Evolutionary conservation across 2,329 filamentous ascomycete species (phyloP).

Genomic region (Talaromyces albobiverticillius): DNA sequence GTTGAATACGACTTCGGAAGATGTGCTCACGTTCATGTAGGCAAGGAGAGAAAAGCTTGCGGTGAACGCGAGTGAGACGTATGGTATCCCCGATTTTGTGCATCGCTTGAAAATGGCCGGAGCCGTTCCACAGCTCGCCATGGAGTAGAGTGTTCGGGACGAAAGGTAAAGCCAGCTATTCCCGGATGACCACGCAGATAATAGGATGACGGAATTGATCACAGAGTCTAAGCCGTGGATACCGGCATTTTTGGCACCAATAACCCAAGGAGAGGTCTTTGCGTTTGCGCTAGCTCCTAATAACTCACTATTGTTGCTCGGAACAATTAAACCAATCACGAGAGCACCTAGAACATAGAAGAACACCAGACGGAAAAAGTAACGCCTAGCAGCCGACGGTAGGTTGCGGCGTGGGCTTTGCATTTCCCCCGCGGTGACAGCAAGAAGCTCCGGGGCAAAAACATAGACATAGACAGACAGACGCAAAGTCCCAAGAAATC

Average conservation of each 20-base stretch:
- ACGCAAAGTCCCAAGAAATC: conserved; percentile 49
- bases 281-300: conserved; percentile 49
- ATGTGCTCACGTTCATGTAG: conserved; percentile 59
- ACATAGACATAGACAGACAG: conserved; percentile 54
- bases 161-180: conserved; percentile 75
- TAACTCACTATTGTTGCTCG: conserved; percentile 50
- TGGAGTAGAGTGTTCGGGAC: conserved; percentile 64
- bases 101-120: conserved; percentile 60
- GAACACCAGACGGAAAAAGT: conserved; percentile 59
- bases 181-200: conserved; percentile 73
- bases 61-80: conserved; percentile 56
- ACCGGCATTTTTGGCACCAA: conserved; percentile 52
- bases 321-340: conserved; percentile 59
- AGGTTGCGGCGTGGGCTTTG: conserved; percentile 56
- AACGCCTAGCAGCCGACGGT: conserved; percentile 57
- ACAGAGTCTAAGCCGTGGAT: conserved; percentile 63
- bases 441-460: conserved; percentile 54
- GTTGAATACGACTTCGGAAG: conserved; percentile 61
- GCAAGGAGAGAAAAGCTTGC: conserved; percentile 61
- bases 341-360: conserved; percentile 59
- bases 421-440: conserved; percentile 58
- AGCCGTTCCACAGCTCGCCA: conserved; percentile 63
- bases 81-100: conserved; percentile 61
- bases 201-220: conserved; percentile 76
- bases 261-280: conserved; percentile 46